Percentiles rank a stretch among this genome's conserved stretches.
Evolutionary conservation across 495 filamentous ascomycete species (phyloP).

Genomic region (Tetracladium marchalianum): DNA sequence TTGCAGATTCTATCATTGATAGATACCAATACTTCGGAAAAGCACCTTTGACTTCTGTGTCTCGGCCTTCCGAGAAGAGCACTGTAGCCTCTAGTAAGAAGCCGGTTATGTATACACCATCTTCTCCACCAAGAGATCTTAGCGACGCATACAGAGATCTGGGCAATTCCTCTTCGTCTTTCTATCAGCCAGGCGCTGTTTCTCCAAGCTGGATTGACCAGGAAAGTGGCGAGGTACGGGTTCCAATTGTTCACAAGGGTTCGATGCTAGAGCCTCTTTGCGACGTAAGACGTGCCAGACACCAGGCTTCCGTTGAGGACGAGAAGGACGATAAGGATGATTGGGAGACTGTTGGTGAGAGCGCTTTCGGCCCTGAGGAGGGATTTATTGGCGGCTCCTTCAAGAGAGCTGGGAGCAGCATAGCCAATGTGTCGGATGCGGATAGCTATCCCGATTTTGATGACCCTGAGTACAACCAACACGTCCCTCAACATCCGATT

Average conservation of each 20-base stretch:
- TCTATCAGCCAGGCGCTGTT: slow-evolving; percentile 13
- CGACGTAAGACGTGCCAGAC: slow-evolving; percentile 25
- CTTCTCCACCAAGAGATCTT: neutral
- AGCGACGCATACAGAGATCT: neutral
- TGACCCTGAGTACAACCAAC: slow-evolving; percentile 6
- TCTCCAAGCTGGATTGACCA: neutral
- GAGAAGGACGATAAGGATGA: slow-evolving; percentile 16
- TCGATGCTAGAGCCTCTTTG: slow-evolving; percentile 1
- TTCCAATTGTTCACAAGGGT: slow-evolving; percentile 7
- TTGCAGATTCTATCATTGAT: slow-evolving; percentile 1
- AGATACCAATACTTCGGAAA: neutral
- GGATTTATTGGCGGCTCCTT: neutral
- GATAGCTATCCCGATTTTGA: slow-evolving; percentile 2
- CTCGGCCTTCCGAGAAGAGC: no score
- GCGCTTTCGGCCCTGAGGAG: neutral
- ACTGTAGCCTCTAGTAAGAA: no score
- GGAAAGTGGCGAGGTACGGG: slow-evolving; percentile 3
- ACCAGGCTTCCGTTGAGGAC: slow-evolving; percentile 31
- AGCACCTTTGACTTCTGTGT: neutral
- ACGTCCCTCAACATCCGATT: slow-evolving; percentile 15
- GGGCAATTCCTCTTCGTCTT: neutral
- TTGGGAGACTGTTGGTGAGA: slow-evolving; percentile 20
- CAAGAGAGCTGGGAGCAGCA: slow-evolving; percentile 13
- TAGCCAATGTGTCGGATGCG: slow-evolving; percentile 15
- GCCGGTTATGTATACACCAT: neutral